Conservation (phyloP, 352 stramenopile genomes). For the Pythium oligandrum region DNA sequence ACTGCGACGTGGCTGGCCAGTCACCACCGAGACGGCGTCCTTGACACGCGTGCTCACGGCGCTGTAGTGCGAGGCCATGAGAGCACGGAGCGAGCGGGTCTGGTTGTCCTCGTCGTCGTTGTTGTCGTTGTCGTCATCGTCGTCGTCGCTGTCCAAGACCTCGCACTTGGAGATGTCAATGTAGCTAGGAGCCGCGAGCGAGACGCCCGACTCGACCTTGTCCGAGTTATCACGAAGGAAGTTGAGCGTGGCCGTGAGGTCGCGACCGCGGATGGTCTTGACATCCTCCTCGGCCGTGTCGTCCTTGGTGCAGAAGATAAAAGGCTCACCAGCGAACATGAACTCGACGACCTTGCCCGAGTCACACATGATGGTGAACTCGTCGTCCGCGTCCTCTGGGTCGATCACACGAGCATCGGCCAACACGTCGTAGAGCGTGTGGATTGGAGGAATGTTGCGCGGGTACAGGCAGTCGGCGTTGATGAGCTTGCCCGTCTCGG, state of each 20-base stretch:
- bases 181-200: not conserved
- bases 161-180: not conserved
- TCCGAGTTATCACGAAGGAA: constrained; percentile 1
- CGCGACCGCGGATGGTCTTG: not conserved
- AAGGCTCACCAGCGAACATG: constrained; percentile 5
- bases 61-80: not conserved
- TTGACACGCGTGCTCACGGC: constrained; percentile 3
- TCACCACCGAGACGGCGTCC: constrained; percentile 1
- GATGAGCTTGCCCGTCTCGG: constrained; percentile 1
- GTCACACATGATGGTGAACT: constrained; percentile 7
- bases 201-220: not conserved
- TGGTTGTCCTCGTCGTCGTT: no score
- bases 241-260: constrained; percentile 4
- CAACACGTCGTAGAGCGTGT: not conserved
- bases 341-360: constrained; percentile 2
- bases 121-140: not conserved
- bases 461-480: constrained; percentile 3
- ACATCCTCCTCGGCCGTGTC: not conserved
- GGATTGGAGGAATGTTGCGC: constrained; percentile 2
- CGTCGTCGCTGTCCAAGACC: not conserved
- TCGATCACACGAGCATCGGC: not conserved
- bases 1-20: constrained; percentile 3
- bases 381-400: not conserved
- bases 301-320: constrained; percentile 4
- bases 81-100: constrained; percentile 1